Evolutionary conservation across 78 protist species (phyloP), one percentile per base, ranked within the genome.

Genomic region (Andalucia godoyi): DNA sequence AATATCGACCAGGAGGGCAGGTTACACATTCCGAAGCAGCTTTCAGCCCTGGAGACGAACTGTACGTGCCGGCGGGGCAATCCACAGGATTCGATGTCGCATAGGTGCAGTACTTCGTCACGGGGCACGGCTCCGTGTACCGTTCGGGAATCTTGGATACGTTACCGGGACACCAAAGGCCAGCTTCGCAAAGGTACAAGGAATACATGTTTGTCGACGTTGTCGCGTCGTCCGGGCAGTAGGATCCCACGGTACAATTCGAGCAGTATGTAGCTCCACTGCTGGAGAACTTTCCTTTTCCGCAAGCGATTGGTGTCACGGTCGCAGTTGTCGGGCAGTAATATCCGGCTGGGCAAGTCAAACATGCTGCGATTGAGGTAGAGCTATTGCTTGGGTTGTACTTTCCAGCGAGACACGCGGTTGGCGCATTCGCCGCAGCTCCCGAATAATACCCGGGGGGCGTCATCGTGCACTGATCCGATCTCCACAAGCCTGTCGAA

Each of bases 51-150:
- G 21, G 13, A 2, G 27, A 47, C 10, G 34, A 1, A 4, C 47
- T 37, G 58, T 71, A 71, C 43, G 58, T 33, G 3, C 77, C 77
- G 15, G 67, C 33, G 23, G 50, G 15, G 62, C 77, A 71, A 1
- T 38, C 10, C 30, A 2, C 17, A 8, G 77, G 65, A 0, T 34
- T 29, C 2, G 1, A 10, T 8, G 40, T 33, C 41, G 51, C 25
- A 13, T 4, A 1, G 40, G 79, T 34, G 73, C 80, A 75, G 47
- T 4, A 15, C 25, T 13, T 38, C 30, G 73, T 72, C 13, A 51
- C 67, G 27, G 80, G 65, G 40, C 80, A 75, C 10, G 66, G 49
- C 49, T 18, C 49, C 15, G 49, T 45, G 17, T 37, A 62, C 27
- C 59, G 29, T 8, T 68, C 77, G 2, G 77, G 70, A 1, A 45